Evolutionary conservation across 2,329 filamentous ascomycete genomes (phyloP), one percentile per base, ranked within the genome.

Genomic region (Venturia pyrina): DNA sequence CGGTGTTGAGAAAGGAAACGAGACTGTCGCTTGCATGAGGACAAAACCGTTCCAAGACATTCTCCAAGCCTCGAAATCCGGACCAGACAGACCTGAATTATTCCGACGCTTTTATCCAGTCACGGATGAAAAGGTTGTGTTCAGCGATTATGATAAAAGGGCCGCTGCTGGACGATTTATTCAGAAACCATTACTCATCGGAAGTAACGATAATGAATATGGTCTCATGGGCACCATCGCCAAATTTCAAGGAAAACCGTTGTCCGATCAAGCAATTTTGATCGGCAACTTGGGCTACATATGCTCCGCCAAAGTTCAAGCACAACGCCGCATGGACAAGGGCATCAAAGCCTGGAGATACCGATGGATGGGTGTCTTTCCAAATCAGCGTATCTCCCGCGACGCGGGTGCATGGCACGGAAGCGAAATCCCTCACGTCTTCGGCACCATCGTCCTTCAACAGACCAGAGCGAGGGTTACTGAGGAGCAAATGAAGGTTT

Each of bases 11-110:
- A 53, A 24, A 21, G 64, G 59, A 3, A 40, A 65, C 3, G 67
- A 66, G 17, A 57, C 56, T 17, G 46, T 72, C 5, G 44, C 43
- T 1, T 73, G 71, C 59, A 72, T 72, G 70, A 69, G 69, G 41
- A 57, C 46, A 15, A 61, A 68, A 62, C 70, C 67, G 44, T 66
- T 70, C 44, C 21, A 67, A n/a, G 66, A 70, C 32, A 69, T 69
- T 34, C 67, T 70, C 21, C 69, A 69, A 4, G 69, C 69, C 19
- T 70, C 68, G 43, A 68, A 68, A 1, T 69, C 70, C 19, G 34
- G 46, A 60, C 48, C 34, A 2, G 28, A 32, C 2, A 50, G 28
- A 43, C 28, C 53, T 10, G 53, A 48, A n/a, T 6, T 48, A 17
- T 32, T 43, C 17, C 41, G 41, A 15, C 68, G 68, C 1, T 76